Conservation (phyloP, 2,329 filamentous ascomycete genomes). For the Blumeria graminis region DNA sequence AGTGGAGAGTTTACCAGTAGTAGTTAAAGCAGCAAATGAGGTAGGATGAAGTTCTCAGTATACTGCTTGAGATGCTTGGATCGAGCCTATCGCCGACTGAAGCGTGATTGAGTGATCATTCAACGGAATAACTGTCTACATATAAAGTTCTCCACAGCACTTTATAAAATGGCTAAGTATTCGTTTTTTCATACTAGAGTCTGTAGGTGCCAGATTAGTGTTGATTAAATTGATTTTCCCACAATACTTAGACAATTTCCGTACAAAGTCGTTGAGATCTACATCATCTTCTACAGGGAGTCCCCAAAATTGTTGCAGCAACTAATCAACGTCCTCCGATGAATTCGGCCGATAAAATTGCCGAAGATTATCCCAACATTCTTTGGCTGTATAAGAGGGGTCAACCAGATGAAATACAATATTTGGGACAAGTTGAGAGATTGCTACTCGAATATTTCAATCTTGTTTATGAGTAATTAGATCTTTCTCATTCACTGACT, state of each 20-base stretch:
- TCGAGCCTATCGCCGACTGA: background rate
- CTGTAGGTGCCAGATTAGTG: background rate
- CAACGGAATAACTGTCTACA: background rate
- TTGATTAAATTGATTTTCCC: background rate
- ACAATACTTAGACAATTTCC: background rate
- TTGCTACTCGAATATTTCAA: conserved; percentile 1
- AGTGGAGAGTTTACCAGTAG: no score
- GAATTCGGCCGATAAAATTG: background rate
- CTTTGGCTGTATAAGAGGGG: background rate
- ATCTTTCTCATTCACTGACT: background rate
- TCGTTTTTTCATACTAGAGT: background rate
- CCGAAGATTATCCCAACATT: background rate
- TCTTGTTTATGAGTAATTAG: background rate
- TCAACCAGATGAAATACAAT: background rate
- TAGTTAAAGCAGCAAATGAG: background rate
- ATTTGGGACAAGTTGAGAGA: background rate
- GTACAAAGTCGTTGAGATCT: background rate
- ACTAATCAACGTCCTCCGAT: background rate
- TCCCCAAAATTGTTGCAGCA: conserved; percentile 1
- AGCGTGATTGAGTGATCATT: background rate
- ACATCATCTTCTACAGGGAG: conserved; percentile 1
- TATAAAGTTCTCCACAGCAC: background rate
- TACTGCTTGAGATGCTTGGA: background rate
- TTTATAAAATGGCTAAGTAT: background rate
- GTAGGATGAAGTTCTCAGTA: background rate